Conservation (phyloP, 1,284 basidiomycete species). For the Rhizoctonia solani region DNA sequence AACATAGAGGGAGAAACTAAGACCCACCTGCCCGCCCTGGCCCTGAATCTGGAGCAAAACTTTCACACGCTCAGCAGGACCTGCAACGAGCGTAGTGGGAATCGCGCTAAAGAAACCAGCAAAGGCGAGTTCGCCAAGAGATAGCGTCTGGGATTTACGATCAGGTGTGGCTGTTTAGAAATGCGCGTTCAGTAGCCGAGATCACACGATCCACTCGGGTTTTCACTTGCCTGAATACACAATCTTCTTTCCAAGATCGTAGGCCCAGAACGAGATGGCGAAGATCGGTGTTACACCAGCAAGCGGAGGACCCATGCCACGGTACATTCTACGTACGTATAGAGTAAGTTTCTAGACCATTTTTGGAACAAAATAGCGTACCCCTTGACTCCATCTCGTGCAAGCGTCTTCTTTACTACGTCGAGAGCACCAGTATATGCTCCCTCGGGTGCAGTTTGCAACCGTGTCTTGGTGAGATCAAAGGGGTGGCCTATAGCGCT, state of each 20-base stretch:
- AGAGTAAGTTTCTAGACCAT: background rate
- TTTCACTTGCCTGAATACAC: slow-evolving; percentile 57
- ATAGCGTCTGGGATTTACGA: slow-evolving; percentile 65
- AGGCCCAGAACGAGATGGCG: slow-evolving; percentile 98
- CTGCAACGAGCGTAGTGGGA: slow-evolving; percentile 90
- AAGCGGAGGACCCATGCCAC: slow-evolving; percentile 95
- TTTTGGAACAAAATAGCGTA: slow-evolving; percentile 47
- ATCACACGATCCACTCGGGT: slow-evolving; percentile 45
- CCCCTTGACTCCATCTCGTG: slow-evolving; percentile 89
- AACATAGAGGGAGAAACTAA: background rate
- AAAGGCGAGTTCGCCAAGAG: slow-evolving; percentile 82
- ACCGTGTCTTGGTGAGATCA: slow-evolving; percentile 93
- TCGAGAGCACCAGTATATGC: slow-evolving; percentile 92
- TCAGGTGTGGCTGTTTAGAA: slow-evolving; percentile 58
- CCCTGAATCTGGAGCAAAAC: slow-evolving; percentile 81
- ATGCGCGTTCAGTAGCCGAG: background rate
- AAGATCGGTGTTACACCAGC: slow-evolving; percentile 98
- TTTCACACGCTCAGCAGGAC: slow-evolving; percentile 96
- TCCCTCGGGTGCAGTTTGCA: slow-evolving; percentile 92
- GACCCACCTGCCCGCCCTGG: slow-evolving; percentile 24
- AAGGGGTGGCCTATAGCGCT: slow-evolving; percentile 83
- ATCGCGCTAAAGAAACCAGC: slow-evolving; percentile 96
- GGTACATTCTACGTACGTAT: slow-evolving; percentile 75
- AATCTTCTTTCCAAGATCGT: slow-evolving; percentile 90
- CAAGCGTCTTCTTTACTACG: slow-evolving; percentile 88